phyloP scores from a whole-genome alignment of 371 early-diverging fungal species.

The Zopfochytrium polystomum region DNA sequence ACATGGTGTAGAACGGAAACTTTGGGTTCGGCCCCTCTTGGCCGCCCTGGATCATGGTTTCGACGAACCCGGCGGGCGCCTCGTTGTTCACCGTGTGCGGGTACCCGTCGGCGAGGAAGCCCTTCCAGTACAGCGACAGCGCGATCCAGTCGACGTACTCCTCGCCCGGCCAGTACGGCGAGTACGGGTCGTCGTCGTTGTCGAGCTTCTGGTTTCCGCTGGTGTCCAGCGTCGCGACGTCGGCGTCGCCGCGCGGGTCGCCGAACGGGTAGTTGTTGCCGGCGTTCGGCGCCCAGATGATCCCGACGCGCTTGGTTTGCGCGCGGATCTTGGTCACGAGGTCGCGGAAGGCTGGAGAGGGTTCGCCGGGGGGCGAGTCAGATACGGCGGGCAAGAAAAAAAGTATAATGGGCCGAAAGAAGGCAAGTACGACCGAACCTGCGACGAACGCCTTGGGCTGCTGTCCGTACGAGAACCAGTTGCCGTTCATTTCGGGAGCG shows the following conservation, averaged over 20 bases:
- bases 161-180: constrained; percentile 29
- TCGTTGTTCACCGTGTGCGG: constrained; percentile 11
- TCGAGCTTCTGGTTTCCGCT: constrained; percentile 30
- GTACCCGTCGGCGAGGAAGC: constrained; percentile 12
- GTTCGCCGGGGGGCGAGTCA: too few relatives aligned
- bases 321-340: constrained; percentile 12
- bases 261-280: constrained; percentile 21
- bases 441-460: constrained; percentile 6
- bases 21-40: constrained; percentile 1
- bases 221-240: constrained; percentile 30
- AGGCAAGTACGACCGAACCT: too few relatives aligned
- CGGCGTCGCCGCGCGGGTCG: constrained; percentile 13
- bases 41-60: constrained; percentile 21
- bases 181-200: constrained; percentile 21
- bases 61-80: constrained; percentile 13
- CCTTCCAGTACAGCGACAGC: constrained; percentile 26
- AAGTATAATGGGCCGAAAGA: too few relatives aligned
- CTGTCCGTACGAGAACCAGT: too few relatives aligned
- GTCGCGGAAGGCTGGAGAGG: constrained; percentile 10
- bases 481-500: too few relatives aligned
- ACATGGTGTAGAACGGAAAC: constrained; percentile 28
- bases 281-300: constrained; percentile 28
- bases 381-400: too few relatives aligned
- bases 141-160: too few relatives aligned
- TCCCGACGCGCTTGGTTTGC: constrained; percentile 17